A percentile compares a stretch with the other conserved stretches of the same genome.
Evolutionary conservation across 2,329 filamentous ascomycete species (phyloP).

Genomic region (Ophiostoma sp.): DNA sequence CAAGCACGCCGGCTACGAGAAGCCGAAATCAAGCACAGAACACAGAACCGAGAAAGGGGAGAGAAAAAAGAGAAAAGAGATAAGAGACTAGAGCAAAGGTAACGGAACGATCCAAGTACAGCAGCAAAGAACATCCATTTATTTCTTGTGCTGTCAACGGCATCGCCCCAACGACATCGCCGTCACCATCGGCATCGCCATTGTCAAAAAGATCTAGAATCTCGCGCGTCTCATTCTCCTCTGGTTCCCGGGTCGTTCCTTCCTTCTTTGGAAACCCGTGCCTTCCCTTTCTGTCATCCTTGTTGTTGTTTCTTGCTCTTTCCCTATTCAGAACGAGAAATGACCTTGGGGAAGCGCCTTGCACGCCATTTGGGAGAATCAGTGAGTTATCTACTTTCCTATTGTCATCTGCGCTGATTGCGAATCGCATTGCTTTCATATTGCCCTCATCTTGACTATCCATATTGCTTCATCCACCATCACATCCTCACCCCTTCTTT

Average conservation of each 20-base stretch:
- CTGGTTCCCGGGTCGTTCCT: not conserved
- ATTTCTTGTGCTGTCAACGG: too few relatives aligned
- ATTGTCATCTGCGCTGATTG: not conserved
- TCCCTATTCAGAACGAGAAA: not conserved
- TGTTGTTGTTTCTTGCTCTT: not conserved
- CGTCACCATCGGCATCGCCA: too few relatives aligned
- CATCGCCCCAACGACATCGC: not conserved
- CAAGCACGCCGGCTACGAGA: too few relatives aligned
- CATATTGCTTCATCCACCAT: not conserved
- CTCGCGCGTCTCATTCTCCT: not conserved
- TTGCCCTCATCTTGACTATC: not conserved
- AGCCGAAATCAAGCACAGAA: too few relatives aligned
- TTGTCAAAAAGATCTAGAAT: not conserved
- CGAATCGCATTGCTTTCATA: not conserved
- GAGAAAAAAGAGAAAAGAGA: not conserved
- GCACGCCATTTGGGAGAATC: constrained; percentile 20
- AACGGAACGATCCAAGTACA: not conserved
- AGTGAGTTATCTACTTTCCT: constrained; percentile 13
- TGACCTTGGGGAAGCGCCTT: constrained; percentile 18
- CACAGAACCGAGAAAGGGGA: too few relatives aligned
- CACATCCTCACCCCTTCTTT: not conserved
- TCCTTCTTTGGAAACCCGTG: too few relatives aligned
- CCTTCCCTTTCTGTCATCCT: too few relatives aligned
- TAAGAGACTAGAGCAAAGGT: not conserved
- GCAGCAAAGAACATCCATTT: too few relatives aligned